Evolutionary conservation across 805 yeast genomes (phyloP), one percentile per base, ranked within the genome.

Genomic region (Komagataella pseudopastoris): DNA sequence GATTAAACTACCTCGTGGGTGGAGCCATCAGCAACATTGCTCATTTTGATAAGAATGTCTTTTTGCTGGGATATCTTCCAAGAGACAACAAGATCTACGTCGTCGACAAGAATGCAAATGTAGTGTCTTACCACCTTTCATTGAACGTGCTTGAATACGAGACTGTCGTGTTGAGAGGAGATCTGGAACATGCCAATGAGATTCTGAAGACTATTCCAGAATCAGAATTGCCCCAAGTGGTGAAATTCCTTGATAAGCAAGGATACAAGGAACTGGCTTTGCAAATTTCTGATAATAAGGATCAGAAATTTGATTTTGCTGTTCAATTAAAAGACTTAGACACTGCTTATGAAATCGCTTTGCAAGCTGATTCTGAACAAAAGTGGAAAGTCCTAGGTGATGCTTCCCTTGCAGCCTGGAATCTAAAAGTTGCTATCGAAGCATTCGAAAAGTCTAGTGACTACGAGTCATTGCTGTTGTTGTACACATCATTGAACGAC

Each of bases 321-420:
- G 70, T 93, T 49, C 76, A 83, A 51, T 80, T 89, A n/a, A 77
- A 79, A 51, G 77, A 86, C 60, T 78, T 93, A 55, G 64, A 69
- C 2, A 75, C 83, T 56, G 98, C 98, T 6, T 75, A 77, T 57
- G 80, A 78, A 45, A 76, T 85, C 59, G 83, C 88, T 6, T 63
- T 70, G 20, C 69, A 70, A 47, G 78, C 78, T 50, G 66, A 71
- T 46, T 70, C 72, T 47, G 83, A 82, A 51, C 76, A 81, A 56
- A 90, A 88, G 68, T 93, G 98, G 97, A 87, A 87, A 66, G 75
- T 82, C 53, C 76, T 93, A 49, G 99, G 98, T 57, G 98, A 93
- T 70, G 74, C 82, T 54, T 85, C 96, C 10, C 73, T 93, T 58
- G 65, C 75, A 17, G 77, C 77, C 55, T 93, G 95, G 87, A 81